Percentiles rank a stretch among this genome's conserved stretches.
phyloP scores from a whole-genome alignment of 1,284 basidiomycete species.

The Malassezia obtusa region DNA sequence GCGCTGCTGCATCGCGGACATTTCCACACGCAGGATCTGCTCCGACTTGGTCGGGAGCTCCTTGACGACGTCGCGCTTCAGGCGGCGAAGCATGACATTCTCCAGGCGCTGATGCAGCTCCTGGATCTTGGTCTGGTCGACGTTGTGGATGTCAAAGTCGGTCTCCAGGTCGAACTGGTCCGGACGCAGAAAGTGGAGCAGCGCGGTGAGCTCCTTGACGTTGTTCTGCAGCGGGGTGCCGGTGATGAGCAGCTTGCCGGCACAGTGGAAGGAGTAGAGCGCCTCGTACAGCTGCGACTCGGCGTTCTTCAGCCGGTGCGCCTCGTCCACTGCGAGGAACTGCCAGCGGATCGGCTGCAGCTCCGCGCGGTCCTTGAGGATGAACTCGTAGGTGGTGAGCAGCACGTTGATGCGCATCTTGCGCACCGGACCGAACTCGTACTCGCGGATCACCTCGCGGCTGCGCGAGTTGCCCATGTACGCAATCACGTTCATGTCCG shows the following conservation, averaged over 20 bases:
- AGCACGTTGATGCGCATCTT: constrained; percentile 84
- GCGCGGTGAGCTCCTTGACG: constrained; percentile 87
- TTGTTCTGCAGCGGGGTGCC: constrained; percentile 98
- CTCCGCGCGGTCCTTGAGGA: constrained; percentile 90
- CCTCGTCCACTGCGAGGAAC: constrained; percentile 99
- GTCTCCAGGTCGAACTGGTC: constrained; percentile 73
- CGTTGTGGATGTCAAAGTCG: constrained; percentile 74
- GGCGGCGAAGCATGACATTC: constrained; percentile 82
- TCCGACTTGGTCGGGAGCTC: constrained; percentile 96
- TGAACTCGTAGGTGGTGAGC: constrained; percentile 96
- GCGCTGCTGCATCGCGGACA: constrained; percentile 91
- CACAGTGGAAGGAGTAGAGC: constrained; percentile 74
- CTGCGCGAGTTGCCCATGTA: constrained; percentile 90
- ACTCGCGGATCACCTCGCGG: constrained; percentile 66
- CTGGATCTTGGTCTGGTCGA: constrained; percentile 57
- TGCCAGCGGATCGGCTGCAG: constrained; percentile 91
- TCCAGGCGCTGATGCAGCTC: constrained; percentile 84
- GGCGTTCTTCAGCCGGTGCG: constrained; percentile 94
- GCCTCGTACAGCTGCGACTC: constrained; percentile 96
- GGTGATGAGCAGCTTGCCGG: constrained; percentile 88
- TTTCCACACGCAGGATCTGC: constrained; percentile 91
- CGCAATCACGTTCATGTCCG: constrained; percentile 68
- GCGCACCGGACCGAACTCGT: constrained; percentile 75
- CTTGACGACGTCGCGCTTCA: constrained; percentile 96
- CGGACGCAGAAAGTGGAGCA: constrained; percentile 98